A percentile compares a stretch with the other conserved stretches of the same genome.
phyloP scores from a whole-genome alignment of 2,329 filamentous ascomycete genomes.

The Aspergillus sp. region DNA sequence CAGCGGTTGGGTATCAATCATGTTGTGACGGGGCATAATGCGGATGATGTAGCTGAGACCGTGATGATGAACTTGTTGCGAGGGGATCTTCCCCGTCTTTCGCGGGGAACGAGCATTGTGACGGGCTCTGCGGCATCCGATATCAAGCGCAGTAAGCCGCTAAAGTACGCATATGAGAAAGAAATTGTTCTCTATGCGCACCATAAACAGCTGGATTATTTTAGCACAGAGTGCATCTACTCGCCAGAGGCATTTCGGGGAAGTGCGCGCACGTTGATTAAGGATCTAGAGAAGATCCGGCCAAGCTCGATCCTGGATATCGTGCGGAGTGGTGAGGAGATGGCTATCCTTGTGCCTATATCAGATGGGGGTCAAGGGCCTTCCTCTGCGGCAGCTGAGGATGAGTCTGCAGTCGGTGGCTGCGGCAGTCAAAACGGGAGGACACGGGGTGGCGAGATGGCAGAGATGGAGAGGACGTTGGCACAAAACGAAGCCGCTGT shows the following conservation, averaged over 20 bases:
- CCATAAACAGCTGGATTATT: constrained; percentile 96
- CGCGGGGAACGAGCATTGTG: constrained; percentile 85
- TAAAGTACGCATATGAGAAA: constrained; percentile 99
- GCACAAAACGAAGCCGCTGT: constrained; percentile 62
- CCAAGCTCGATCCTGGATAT: constrained; percentile 95
- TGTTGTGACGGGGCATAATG: constrained; percentile 96
- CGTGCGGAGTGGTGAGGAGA: constrained; percentile 91
- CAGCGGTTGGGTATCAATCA: constrained; percentile 84
- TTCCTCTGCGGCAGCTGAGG: constrained; percentile 38
- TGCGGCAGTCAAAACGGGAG: constrained; percentile 72
- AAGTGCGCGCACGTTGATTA: constrained; percentile 86
- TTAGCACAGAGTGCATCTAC: constrained; percentile 98
- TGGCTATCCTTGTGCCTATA: constrained; percentile 79
- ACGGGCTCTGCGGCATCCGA: constrained; percentile 76
- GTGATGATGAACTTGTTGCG: constrained; percentile 95
- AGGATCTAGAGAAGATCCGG: constrained; percentile 88
- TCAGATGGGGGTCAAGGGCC: constrained; percentile 42
- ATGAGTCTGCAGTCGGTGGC: constrained; percentile 60
- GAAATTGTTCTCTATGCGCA: constrained; percentile 98
- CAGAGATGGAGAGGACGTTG: constrained; percentile 74
- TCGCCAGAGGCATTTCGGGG: constrained; percentile 95
- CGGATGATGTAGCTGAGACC: constrained; percentile 95
- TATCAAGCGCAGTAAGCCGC: constrained; percentile 90
- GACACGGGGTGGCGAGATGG: constrained; percentile 73
- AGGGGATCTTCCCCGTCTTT: constrained; percentile 83